Evolutionary conservation across 345 rosid genomes (phyloP), one percentile per base, ranked within the genome.

Genomic region (Linum tenue): DNA sequence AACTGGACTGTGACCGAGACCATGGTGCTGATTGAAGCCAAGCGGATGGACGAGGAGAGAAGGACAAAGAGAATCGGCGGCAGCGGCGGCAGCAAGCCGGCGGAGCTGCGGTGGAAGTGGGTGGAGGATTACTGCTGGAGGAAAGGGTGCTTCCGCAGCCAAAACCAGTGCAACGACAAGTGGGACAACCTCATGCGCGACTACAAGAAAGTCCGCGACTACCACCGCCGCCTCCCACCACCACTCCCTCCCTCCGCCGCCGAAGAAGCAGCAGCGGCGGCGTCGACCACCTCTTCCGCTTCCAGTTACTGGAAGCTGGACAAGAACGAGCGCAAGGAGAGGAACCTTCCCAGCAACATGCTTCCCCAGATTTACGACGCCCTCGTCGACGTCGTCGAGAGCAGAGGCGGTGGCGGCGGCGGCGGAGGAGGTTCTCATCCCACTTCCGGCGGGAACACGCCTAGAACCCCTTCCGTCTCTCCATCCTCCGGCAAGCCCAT

Each of bases 141-240:
- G 36, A 81, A 80, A 76, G 84, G 77, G 0, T 89, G 98, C 71
- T 72, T 74, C 73, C 81, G 98, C 71, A 89, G 95, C 69, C 98
- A 91, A 73, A 91, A 91, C 73, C 96, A 91, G 74, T 91, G 98
- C 79, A 91, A 91, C 74, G 98, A 91, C 81, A 91, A 91, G 75
- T 89, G 96, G 95, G 96, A 92, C 66, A 92, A 92, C 77, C 88
- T 92, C 70, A 89, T 87, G 96, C 84, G 98, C 74, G 96, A 92
- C 42, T 92, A 85, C 86, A 87, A 92, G 84, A 92, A 87, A 62
- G 89, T 89, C 5, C 81, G 96, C 40, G 96, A 89, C 56, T 81
- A 85, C 39, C 86, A 85, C 60, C 70, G 76, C 63, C 59, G 83
- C 68, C 36, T 73, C 9, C 3, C 53, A 6, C 9, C 11, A 12